Evolutionary conservation across 495 filamentous ascomycete species (phyloP).

Genomic region (Xylaria flabelliformis): DNA sequence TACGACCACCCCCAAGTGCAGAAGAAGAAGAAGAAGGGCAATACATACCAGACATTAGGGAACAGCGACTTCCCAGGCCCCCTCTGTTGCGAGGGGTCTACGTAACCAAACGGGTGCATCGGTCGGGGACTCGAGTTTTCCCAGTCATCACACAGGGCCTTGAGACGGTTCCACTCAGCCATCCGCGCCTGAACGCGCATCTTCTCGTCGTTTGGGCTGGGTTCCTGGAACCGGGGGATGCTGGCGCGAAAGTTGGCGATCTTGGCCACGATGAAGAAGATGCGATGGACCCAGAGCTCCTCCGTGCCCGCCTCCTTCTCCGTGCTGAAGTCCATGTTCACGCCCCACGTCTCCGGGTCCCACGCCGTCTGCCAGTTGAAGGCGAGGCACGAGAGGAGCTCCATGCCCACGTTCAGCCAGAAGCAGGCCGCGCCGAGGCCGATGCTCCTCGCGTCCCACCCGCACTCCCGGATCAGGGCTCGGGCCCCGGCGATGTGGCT

Average conservation of each 20-base stretch:
- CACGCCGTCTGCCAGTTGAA: conserved; percentile 89
- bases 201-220: conserved; percentile 65
- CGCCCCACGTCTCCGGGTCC: conserved; percentile 90
- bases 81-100: conserved; percentile 70
- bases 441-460: conserved; percentile 80
- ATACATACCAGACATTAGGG: conserved; percentile 81
- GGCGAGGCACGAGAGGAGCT: conserved; percentile 83
- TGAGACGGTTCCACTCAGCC: conserved; percentile 79
- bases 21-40: not conserved
- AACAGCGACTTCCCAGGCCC: conserved; percentile 70
- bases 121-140: conserved; percentile 75
- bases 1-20: too few species aligned
- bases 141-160: conserved; percentile 80
- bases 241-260: conserved; percentile 81
- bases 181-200: conserved; percentile 67
- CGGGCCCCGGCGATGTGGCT: conserved; percentile 87
- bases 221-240: conserved; percentile 64
- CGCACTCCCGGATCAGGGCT: conserved; percentile 88
- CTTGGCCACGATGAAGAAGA: conserved; percentile 90
- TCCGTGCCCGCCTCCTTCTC: conserved; percentile 59
- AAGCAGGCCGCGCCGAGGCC: conserved; percentile 91
- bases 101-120: conserved; percentile 84
- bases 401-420: conserved; percentile 92
- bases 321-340: conserved; percentile 77
- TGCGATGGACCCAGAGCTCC: conserved; percentile 89